Conservation (phyloP, 169 alveolate genomes). For the Fabrea salina region DNA sequence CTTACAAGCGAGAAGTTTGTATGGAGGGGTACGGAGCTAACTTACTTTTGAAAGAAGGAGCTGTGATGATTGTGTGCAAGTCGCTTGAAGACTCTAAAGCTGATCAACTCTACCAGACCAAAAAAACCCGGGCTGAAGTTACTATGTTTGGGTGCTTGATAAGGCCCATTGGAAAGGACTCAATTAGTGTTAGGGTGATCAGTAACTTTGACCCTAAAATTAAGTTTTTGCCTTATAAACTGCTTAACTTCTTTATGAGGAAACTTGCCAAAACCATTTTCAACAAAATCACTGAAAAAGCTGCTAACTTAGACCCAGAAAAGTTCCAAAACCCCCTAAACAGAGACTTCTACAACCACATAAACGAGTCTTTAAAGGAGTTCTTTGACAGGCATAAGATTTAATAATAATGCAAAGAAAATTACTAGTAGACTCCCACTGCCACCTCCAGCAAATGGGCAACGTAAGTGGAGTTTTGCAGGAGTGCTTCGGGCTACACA, state of each 20-base stretch:
- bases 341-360: background rate
- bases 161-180: background rate
- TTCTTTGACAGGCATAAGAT: background rate
- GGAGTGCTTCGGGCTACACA: background rate
- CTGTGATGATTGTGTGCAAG: conserved; percentile 8
- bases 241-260: background rate
- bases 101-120: background rate
- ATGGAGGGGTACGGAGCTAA: conserved; percentile 10
- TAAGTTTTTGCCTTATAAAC: background rate
- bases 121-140: background rate
- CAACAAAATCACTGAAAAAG: background rate
- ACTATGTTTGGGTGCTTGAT: background rate
- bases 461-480: background rate
- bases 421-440: background rate
- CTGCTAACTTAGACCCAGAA: conserved; percentile 5
- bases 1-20: background rate
- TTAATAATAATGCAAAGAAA: too few species aligned
- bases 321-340: background rate
- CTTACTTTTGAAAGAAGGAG: background rate
- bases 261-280: conserved; percentile 10
- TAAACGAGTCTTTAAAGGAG: background rate
- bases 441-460: background rate
- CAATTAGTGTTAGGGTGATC: background rate
- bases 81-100: background rate
- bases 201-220: conserved; percentile 12